Percentiles rank a stretch among this genome's conserved stretches.
phyloP scores from a whole-genome alignment of 768 basidiomycete genomes.

The Leucosporidium creatinivorum region DNA sequence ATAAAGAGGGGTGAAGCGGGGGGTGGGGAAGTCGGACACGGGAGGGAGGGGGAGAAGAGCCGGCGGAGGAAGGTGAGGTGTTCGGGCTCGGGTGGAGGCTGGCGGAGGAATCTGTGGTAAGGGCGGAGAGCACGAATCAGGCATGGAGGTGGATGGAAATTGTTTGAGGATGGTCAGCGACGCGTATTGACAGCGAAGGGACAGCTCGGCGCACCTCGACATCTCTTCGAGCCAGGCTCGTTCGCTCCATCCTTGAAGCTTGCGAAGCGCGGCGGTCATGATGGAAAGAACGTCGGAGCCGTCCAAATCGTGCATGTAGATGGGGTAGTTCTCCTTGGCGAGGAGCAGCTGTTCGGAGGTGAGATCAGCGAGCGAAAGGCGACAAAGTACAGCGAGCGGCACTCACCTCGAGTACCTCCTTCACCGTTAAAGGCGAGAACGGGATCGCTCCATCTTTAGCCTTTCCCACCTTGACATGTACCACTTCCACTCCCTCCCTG shows the following conservation, averaged over 20 bases:
- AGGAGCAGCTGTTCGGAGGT: not conserved
- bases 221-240: not conserved
- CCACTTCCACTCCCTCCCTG: not conserved
- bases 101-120: not conserved
- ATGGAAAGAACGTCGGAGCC: slow-evolving; percentile 7
- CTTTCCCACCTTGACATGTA: slow-evolving; percentile 4
- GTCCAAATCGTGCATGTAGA: slow-evolving; percentile 10
- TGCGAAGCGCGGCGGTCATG: not conserved
- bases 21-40: not conserved
- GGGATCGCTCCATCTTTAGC: not conserved
- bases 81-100: not conserved
- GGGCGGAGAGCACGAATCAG: too few relatives aligned
- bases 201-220: not conserved
- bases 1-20: not conserved
- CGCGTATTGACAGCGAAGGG: not conserved
- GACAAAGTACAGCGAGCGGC: not conserved
- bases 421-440: not conserved
- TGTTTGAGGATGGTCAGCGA: not conserved
- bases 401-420: not conserved
- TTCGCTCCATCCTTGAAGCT: slow-evolving; percentile 12
- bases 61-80: slow-evolving; percentile 4
- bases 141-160: not conserved
- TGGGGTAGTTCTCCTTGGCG: not conserved
- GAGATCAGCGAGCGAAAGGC: not conserved
- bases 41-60: not conserved